These are phyloP conservation scores for Favolaschia claudopus DNA, from an alignment of 768 basidiomycete species.

Conservation along the genomic window DNA sequence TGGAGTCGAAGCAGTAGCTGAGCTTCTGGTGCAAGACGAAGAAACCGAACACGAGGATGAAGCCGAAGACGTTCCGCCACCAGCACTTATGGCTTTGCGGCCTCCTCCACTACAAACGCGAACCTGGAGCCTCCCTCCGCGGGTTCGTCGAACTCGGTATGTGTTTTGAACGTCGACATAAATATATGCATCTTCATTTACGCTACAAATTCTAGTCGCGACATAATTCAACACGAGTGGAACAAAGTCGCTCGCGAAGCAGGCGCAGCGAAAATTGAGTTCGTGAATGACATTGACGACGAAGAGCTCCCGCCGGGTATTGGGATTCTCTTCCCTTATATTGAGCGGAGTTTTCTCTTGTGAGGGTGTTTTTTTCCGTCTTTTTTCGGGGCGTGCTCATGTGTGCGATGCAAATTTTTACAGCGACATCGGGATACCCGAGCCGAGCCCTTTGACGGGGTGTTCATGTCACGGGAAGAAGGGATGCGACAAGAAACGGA, in stretches of 20 bases:
- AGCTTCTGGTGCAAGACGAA: too few relatives aligned
- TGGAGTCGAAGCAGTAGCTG: too few relatives aligned
- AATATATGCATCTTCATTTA: not conserved
- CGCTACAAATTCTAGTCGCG: not conserved
- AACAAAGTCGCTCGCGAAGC: conserved; percentile 14
- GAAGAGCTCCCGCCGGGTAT: conserved; percentile 21
- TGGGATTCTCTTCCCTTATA: conserved; percentile 16
- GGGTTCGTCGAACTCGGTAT: not conserved
- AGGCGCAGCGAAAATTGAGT: conserved; percentile 16
- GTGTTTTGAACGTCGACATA: not conserved
- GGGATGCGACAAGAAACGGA: not conserved
- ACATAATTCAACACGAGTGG: conserved; percentile 15
- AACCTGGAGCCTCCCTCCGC: not conserved
- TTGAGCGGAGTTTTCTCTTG: conserved; percentile 17
- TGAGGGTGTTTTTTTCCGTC: not conserved
- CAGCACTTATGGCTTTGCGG: not conserved
- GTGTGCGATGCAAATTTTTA: not conserved
- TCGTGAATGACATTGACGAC: conserved; percentile 21
- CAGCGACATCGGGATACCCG: conserved; percentile 14
- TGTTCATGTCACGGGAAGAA: not conserved
- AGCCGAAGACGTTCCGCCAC: not conserved
- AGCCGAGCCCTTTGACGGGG: not conserved
- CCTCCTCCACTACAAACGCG: not conserved
- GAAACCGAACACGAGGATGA: too few relatives aligned
- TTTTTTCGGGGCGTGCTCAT: not conserved